Evolutionary conservation across 306 rosid genomes (phyloP).

Genomic region (Rubus parviflorus): DNA sequence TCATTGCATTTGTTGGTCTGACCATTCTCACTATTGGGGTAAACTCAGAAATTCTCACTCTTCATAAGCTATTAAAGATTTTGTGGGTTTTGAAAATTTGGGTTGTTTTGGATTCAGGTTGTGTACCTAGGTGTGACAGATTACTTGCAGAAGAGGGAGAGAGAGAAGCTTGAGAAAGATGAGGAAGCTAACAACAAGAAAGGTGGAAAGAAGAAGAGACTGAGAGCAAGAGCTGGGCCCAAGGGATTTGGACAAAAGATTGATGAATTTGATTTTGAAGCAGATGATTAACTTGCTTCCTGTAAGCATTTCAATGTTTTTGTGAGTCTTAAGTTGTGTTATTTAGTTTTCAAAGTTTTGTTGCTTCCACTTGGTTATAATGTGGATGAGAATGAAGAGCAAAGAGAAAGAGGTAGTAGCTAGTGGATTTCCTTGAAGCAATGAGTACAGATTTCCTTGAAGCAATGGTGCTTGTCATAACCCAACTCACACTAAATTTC

Average conservation of each 20-base stretch:
- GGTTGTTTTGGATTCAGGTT: constrained; percentile 45
- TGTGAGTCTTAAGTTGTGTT: neutral
- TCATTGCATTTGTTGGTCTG: constrained; percentile 69
- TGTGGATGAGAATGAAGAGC: neutral
- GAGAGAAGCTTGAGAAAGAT: constrained; percentile 81
- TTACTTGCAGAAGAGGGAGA: constrained; percentile 83
- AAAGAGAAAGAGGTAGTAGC: neutral
- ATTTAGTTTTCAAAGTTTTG: neutral
- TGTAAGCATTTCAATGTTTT: neutral
- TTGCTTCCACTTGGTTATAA: neutral
- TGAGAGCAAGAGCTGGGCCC: constrained; percentile 64
- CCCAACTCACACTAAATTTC: too few relatives aligned
- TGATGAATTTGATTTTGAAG: constrained; percentile 25
- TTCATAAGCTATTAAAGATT: too few relatives aligned
- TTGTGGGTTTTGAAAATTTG: neutral
- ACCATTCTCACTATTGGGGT: constrained; percentile 82
- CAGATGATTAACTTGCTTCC: constrained; percentile 17
- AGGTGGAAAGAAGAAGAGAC: constrained; percentile 51
- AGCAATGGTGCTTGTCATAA: too few relatives aligned
- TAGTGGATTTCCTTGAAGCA: neutral
- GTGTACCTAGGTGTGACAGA: constrained; percentile 77
- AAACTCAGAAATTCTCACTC: constrained; percentile 1
- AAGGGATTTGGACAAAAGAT: constrained; percentile 80
- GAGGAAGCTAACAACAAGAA: constrained; percentile 45
- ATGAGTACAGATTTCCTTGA: neutral